phyloP scores from a whole-genome alignment of 2,329 filamentous ascomycete species.

The Pseudopithomyces maydicus region DNA sequence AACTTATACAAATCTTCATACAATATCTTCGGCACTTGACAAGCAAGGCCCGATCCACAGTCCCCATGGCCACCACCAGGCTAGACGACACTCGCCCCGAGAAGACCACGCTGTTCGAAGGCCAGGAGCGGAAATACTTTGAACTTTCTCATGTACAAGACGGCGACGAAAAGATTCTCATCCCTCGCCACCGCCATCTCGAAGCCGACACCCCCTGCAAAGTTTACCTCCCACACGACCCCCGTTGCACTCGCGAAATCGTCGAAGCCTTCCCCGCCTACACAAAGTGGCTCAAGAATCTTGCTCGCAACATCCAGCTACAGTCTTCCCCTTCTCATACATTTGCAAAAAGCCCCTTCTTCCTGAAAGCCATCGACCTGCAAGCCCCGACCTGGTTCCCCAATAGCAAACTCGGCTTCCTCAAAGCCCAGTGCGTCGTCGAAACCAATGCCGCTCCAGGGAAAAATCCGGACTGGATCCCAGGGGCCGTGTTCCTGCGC shows the following conservation, averaged over 20 bases:
- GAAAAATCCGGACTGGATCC: conserved; percentile 50
- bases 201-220: not conserved
- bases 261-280: conserved; percentile 15
- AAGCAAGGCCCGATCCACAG: too few relatives aligned
- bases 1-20: too few relatives aligned
- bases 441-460: conserved; percentile 52
- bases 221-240: conserved; percentile 3
- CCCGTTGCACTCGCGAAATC: not conserved
- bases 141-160: not conserved
- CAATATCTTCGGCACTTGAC: too few relatives aligned
- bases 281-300: conserved; percentile 54
- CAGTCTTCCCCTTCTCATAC: conserved; percentile 55
- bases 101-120: not conserved
- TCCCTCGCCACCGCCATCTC: too few relatives aligned
- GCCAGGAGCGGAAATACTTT: not conserved
- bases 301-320: conserved; percentile 54
- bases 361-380: conserved; percentile 57
- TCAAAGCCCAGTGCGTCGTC: conserved; percentile 62
- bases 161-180: too few relatives aligned
- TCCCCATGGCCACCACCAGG: not conserved
- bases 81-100: not conserved
- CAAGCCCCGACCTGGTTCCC: conserved; percentile 60
- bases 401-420: conserved; percentile 55
- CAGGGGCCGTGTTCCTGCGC: conserved; percentile 62
- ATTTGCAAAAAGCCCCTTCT: conserved; percentile 58